Percentiles rank a stretch among this genome's conserved stretches.
These are phyloP conservation scores for Podospora didyma DNA, from an alignment of 495 filamentous ascomycete genomes.

Conservation along the genomic window DNA sequence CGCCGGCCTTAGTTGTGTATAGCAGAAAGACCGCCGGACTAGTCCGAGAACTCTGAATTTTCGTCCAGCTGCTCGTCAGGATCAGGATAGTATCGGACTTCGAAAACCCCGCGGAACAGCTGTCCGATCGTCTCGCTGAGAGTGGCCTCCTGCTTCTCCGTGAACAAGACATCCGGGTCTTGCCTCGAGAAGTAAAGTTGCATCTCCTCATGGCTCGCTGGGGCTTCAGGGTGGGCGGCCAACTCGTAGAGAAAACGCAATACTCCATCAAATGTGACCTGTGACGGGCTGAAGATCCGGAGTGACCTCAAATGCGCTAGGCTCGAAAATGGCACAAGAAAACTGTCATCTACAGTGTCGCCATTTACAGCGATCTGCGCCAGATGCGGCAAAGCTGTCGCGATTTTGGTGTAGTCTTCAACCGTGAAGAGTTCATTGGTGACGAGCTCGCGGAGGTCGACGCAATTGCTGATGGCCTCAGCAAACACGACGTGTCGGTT, in stretches of 20 bases:
- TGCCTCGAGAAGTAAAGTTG: slow-evolving; percentile 26
- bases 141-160: slow-evolving; percentile 10
- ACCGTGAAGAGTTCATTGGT: slow-evolving; percentile 19
- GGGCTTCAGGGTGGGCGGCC: slow-evolving; percentile 31
- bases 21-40: too few species aligned
- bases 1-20: too few species aligned
- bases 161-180: slow-evolving; percentile 16
- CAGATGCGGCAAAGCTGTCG: slow-evolving; percentile 39
- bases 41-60: too few species aligned
- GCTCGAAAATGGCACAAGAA: slow-evolving; percentile 37
- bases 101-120: slow-evolving; percentile 22
- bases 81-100: slow-evolving; percentile 23
- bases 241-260: slow-evolving; percentile 42
- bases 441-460: slow-evolving; percentile 25
- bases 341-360: slow-evolving; percentile 49
- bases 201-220: slow-evolving; percentile 20
- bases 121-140: slow-evolving; percentile 16
- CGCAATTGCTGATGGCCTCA: slow-evolving; percentile 39
- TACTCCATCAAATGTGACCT: slow-evolving; percentile 44
- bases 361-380: slow-evolving; percentile 55
- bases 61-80: too few species aligned
- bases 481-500: slow-evolving; percentile 38
- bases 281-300: slow-evolving; percentile 42
- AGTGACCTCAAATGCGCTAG: slow-evolving; percentile 41
- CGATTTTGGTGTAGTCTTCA: slow-evolving; percentile 14